Conservation (phyloP, 2,329 filamentous ascomycete species). For the Claviceps arundinis region DNA sequence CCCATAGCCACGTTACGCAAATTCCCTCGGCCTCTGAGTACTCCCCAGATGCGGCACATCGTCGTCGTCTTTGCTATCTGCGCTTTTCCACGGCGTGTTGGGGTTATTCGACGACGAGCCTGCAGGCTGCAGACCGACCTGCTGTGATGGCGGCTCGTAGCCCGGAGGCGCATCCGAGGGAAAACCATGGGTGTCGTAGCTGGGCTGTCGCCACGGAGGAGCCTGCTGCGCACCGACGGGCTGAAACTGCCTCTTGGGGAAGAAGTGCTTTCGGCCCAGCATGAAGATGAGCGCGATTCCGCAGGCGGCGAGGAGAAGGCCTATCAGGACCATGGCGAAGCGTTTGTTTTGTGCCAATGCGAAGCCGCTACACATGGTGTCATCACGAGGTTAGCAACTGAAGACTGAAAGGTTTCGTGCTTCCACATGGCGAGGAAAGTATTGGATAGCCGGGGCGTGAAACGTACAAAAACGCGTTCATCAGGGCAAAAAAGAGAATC, state of each 20-base stretch:
- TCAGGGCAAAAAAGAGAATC: constrained; percentile 37
- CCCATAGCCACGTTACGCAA: constrained; percentile 10
- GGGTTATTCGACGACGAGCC: constrained; percentile 12
- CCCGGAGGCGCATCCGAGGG: constrained; percentile 19
- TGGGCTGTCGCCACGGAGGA: constrained; percentile 16
- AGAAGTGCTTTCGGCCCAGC: constrained; percentile 16
- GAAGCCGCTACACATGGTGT: constrained; percentile 33
- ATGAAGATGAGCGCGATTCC: constrained; percentile 23
- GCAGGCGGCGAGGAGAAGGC: constrained; percentile 30
- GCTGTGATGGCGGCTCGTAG: constrained; percentile 20
- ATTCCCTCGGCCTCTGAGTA: constrained; percentile 20
- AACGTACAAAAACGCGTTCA: constrained; percentile 44
- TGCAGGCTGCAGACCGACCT: constrained; percentile 16
- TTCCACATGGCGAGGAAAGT: no score
- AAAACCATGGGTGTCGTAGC: constrained; percentile 12
- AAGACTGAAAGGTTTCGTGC: no score
- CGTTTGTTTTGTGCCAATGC: constrained; percentile 37
- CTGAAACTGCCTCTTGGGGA: constrained; percentile 10
- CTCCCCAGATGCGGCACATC: constrained; percentile 18
- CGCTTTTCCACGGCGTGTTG: constrained; percentile 14
- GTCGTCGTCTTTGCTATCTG: constrained; percentile 16
- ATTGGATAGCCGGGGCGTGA: background rate
- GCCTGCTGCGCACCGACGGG: constrained; percentile 13
- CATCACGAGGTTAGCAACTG: constrained; percentile 5
- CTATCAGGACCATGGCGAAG: constrained; percentile 34